A percentile compares a stretch with the other conserved stretches of the same genome.
Evolutionary conservation across 495 filamentous ascomycete species (phyloP).

Genomic region (Trichoderma parareesei): DNA sequence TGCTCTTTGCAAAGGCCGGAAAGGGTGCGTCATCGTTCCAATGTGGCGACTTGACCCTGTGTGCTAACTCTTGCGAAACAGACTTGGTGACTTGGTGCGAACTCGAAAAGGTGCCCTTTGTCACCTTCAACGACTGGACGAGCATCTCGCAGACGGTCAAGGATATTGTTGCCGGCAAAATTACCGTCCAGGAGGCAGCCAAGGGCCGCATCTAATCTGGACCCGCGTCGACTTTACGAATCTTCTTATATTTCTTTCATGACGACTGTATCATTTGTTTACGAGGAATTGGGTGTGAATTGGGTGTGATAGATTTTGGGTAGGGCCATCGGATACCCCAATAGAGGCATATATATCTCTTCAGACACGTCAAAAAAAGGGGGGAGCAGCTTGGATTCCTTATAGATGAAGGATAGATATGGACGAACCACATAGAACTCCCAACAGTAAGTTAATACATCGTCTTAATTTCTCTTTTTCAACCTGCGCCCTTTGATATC

Average conservation of each 20-base stretch:
- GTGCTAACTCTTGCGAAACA: conserved; percentile 20
- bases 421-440: background rate
- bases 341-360: background rate
- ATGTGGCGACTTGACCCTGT: background rate
- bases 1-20: conserved; percentile 85
- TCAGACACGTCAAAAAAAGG: background rate
- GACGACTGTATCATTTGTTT: background rate
- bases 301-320: background rate
- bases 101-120: conserved; percentile 69
- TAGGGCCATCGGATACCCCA: background rate
- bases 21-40: conserved; percentile 50
- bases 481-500: background rate
- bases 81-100: conserved; percentile 80
- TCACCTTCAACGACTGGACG: conserved; percentile 69
- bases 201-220: conserved; percentile 16
- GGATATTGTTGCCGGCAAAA: conserved; percentile 58
- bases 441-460: background rate
- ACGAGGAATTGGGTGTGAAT: background rate
- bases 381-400: background rate
- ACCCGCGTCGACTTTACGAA: background rate
- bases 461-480: background rate
- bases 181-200: conserved; percentile 37
- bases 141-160: conserved; percentile 66
- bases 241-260: background rate
- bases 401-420: background rate